Evolutionary conservation across 768 basidiomycete species (phyloP).

Genomic region (Psilocybe subaeruginosa): DNA sequence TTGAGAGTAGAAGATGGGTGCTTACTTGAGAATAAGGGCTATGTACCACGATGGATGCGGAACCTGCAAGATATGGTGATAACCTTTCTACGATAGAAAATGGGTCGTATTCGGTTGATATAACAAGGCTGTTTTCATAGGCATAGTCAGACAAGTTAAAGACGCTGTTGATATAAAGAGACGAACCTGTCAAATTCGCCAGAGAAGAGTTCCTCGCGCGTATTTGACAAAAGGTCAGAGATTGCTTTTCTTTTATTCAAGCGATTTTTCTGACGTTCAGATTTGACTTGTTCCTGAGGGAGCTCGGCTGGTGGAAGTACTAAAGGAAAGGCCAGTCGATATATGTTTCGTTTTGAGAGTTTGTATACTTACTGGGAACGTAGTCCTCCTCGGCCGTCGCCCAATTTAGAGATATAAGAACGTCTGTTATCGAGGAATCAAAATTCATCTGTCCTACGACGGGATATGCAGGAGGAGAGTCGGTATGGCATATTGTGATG

Average conservation of each 20-base stretch:
- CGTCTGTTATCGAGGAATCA: conserved; percentile 50
- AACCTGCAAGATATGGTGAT: conserved; percentile 80
- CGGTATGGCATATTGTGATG: conserved; percentile 84
- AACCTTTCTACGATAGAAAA: conserved; percentile 77
- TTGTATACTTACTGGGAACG: conserved; percentile 51
- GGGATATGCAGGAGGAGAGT: conserved; percentile 92
- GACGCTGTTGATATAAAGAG: background rate
- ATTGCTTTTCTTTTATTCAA: conserved; percentile 78
- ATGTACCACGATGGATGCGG: conserved; percentile 85
- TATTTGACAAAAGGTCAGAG: conserved; percentile 59
- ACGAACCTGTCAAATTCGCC: conserved; percentile 90
- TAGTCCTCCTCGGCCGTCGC: conserved; percentile 83
- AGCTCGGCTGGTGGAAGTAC: conserved; percentile 65
- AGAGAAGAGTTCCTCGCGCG: conserved; percentile 78
- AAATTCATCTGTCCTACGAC: conserved; percentile 89
- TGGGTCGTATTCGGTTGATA: conserved; percentile 87
- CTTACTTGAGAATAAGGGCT: conserved; percentile 78
- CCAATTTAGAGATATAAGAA: conserved; percentile 85
- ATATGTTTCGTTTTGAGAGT: background rate
- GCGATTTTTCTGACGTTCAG: conserved; percentile 72
- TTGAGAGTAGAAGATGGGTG: background rate
- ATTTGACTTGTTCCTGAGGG: conserved; percentile 59
- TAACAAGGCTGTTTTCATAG: conserved; percentile 56
- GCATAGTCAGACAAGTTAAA: background rate
- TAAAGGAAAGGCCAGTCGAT: conserved; percentile 26